Percentiles rank a stretch among this genome's conserved stretches.
Conservation (phyloP, 768 basidiomycete species). For the Termitomyces sp. region DNA sequence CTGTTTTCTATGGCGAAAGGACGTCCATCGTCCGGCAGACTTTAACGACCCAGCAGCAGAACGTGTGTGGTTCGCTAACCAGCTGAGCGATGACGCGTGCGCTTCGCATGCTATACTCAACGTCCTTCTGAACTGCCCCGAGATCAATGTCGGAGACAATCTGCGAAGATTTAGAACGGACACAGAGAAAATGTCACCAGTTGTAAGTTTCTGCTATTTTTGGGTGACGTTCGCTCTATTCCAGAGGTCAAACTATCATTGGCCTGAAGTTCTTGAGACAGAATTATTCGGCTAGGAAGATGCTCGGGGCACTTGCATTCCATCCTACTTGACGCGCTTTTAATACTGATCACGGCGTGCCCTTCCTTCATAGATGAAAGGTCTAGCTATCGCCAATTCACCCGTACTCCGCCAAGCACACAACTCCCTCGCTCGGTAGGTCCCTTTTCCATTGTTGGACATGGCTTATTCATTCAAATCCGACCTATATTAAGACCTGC, state of each 20-base stretch:
- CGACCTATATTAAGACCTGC: slow-evolving; percentile 35
- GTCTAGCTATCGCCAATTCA: slow-evolving; percentile 56
- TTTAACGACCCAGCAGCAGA: slow-evolving; percentile 51
- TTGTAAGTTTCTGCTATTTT: slow-evolving; percentile 32
- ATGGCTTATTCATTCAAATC: neutral
- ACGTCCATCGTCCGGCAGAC: slow-evolving; percentile 36
- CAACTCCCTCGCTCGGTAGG: slow-evolving; percentile 55
- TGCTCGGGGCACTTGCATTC: too few species aligned
- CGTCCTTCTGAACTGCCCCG: slow-evolving; percentile 50
- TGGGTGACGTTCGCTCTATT: neutral
- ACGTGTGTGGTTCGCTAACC: slow-evolving; percentile 63
- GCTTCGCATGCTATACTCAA: slow-evolving; percentile 59
- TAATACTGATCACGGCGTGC: neutral
- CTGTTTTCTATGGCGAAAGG: slow-evolving; percentile 55
- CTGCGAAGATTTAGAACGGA: slow-evolving; percentile 40
- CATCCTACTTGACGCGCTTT: neutral
- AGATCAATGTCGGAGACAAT: slow-evolving; percentile 40
- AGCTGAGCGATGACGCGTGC: slow-evolving; percentile 61
- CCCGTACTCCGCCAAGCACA: slow-evolving; percentile 47
- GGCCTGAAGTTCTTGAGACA: neutral
- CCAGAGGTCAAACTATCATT: neutral
- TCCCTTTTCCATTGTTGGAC: neutral
- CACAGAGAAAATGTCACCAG: slow-evolving; percentile 50
- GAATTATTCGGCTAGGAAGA: neutral
- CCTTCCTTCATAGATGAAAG: slow-evolving; percentile 44